A percentile compares a stretch with the other conserved stretches of the same genome.
Evolutionary conservation across 805 yeast genomes (phyloP).

Genomic region (Yarrowia yakushimensis): DNA sequence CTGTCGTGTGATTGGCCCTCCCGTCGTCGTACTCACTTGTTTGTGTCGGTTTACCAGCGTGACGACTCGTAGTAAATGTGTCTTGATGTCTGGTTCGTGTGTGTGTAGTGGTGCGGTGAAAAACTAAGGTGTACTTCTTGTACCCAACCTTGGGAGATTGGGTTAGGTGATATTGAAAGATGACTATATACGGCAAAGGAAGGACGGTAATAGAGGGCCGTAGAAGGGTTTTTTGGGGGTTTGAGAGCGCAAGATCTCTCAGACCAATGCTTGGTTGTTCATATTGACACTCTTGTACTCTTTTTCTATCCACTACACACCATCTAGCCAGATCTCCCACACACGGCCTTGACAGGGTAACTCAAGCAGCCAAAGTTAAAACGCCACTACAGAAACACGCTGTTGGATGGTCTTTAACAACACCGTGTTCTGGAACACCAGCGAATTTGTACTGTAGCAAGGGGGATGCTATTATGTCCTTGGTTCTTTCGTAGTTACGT

Average conservation of each 20-base stretch:
- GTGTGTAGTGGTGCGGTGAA: constrained; percentile 20
- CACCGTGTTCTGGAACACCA: background rate
- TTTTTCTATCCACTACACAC: background rate
- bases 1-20: background rate
- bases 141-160: background rate
- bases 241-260: too few relatives aligned
- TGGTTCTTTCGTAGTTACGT: too few relatives aligned
- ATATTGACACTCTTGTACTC: background rate
- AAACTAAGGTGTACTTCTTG: constrained; percentile 8
- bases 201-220: background rate
- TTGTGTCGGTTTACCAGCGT: background rate
- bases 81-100: constrained; percentile 15
- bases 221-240: background rate
- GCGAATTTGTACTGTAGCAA: too few relatives aligned
- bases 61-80: background rate
- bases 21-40: background rate
- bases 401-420: background rate
- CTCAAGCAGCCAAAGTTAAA: constrained; percentile 13
- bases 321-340: background rate
- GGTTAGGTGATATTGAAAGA: constrained; percentile 10
- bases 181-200: background rate
- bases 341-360: background rate
- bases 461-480: too few relatives aligned
- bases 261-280: background rate
- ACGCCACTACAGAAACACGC: background rate